Evolutionary conservation across 495 filamentous ascomycete genomes (phyloP).

Genomic region (Staphylotrichum tortipilum): DNA sequence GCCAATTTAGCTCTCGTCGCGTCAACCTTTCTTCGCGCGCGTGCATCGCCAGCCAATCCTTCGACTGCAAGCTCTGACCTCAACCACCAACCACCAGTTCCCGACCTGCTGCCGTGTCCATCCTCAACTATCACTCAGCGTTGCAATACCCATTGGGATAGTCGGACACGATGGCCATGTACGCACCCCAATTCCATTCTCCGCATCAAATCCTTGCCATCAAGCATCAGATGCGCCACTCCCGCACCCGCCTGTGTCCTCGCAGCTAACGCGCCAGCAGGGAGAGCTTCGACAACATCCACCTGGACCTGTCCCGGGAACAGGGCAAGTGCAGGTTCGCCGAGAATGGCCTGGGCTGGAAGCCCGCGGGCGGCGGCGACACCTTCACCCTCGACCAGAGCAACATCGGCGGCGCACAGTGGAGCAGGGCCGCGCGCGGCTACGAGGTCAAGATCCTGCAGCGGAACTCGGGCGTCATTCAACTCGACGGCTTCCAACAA

Average conservation of each 20-base stretch:
- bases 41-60: no score
- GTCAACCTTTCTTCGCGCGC: constrained; percentile 2
- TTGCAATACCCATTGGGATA: not conserved
- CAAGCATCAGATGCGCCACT: no score
- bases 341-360: constrained; percentile 90
- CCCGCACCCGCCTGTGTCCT: no score
- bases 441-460: constrained; percentile 87
- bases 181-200: no score
- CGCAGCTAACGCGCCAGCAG: constrained; percentile 19
- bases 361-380: constrained; percentile 74
- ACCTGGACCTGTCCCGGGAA: constrained; percentile 86
- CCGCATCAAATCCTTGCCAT: no score
- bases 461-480: constrained; percentile 74
- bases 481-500: constrained; percentile 89
- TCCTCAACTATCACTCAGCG: not conserved
- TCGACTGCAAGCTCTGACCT: no score
- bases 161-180: constrained; percentile 1
- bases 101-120: not conserved
- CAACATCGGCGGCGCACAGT: constrained; percentile 79
- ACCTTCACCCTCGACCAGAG: constrained; percentile 81
- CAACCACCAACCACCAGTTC: not conserved
- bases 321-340: constrained; percentile 87
- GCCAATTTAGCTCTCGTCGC: constrained; percentile 13
- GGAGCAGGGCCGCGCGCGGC: constrained; percentile 88
- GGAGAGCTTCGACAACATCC: constrained; percentile 93